Conservation (phyloP, 768 basidiomycete genomes). For the Leucocoprinus birnbaumii region DNA sequence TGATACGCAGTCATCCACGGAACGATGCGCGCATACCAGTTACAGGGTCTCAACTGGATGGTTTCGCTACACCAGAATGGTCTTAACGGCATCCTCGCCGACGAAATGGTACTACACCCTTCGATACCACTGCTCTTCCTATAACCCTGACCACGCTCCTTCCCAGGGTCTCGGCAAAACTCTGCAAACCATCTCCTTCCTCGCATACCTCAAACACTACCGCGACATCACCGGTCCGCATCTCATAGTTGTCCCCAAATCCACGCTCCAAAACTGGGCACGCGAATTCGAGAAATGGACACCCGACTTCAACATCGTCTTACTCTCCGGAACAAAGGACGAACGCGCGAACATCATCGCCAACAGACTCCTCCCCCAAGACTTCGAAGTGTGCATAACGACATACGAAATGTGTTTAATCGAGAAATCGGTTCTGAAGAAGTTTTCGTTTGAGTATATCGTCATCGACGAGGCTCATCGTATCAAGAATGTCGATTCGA, state of each 20-base stretch:
- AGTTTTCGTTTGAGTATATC: constrained; percentile 97
- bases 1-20: constrained; percentile 73
- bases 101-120: constrained; percentile 99
- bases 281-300: constrained; percentile 94
- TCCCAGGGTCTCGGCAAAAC: constrained; percentile 94
- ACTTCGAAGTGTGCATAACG: constrained; percentile 94
- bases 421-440: constrained; percentile 89
- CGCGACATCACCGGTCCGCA: constrained; percentile 77
- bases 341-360: constrained; percentile 84
- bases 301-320: constrained; percentile 77
- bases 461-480: constrained; percentile 98
- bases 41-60: constrained; percentile 98
- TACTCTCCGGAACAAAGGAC: constrained; percentile 86
- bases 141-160: background rate
- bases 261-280: constrained; percentile 95
- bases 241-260: constrained; percentile 97
- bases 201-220: constrained; percentile 90
- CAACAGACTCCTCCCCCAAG: constrained; percentile 73
- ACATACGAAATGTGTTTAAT: constrained; percentile 97
- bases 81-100: constrained; percentile 94
- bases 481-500: constrained; percentile 98
- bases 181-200: constrained; percentile 95
- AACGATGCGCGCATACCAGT: constrained; percentile 88
- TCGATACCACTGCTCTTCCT: constrained; percentile 14
- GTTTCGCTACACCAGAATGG: constrained; percentile 94